phyloP scores from a whole-genome alignment of 1,139 yeast genomes.

The Hyphopichia burtonii region DNA sequence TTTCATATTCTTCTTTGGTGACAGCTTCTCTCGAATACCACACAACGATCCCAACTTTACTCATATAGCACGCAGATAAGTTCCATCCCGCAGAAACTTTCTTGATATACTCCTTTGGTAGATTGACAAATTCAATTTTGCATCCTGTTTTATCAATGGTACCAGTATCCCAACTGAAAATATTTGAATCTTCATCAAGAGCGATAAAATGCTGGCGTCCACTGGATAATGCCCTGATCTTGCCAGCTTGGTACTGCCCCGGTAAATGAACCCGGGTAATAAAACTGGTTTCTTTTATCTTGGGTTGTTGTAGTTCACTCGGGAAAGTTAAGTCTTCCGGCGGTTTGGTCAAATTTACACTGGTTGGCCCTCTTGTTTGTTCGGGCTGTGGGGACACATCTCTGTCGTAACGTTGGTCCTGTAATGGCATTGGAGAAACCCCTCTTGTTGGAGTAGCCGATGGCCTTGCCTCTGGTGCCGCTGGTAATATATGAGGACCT shows the following conservation, averaged over 20 bases:
- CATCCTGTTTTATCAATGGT: constrained; percentile 46
- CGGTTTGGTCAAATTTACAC: constrained; percentile 19
- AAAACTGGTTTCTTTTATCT: constrained; percentile 26
- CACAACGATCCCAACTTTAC: constrained; percentile 53
- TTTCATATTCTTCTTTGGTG: constrained; percentile 19
- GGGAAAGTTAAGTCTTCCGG: constrained; percentile 18
- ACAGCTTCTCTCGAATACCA: constrained; percentile 54
- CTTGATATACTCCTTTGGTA: constrained; percentile 19
- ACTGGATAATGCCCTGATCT: constrained; percentile 52
- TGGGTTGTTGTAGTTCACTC: background rate
- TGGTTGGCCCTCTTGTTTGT: constrained; percentile 8
- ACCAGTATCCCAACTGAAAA: constrained; percentile 68
- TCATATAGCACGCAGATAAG: constrained; percentile 51
- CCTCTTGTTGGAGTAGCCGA: background rate
- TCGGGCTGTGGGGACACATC: background rate
- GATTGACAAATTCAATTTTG: constrained; percentile 37
- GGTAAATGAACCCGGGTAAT: constrained; percentile 30
- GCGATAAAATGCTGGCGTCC: constrained; percentile 72
- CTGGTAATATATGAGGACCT: constrained; percentile 2
- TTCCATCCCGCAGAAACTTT: constrained; percentile 74
- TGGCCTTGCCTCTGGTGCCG: background rate
- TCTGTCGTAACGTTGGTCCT: constrained; percentile 6
- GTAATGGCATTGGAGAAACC: constrained; percentile 7
- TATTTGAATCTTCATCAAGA: constrained; percentile 46
- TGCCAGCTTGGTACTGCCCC: constrained; percentile 12